Evolutionary conservation across 2,329 filamentous ascomycete species (phyloP).

Genomic region (Colletotrichum spaethianum): DNA sequence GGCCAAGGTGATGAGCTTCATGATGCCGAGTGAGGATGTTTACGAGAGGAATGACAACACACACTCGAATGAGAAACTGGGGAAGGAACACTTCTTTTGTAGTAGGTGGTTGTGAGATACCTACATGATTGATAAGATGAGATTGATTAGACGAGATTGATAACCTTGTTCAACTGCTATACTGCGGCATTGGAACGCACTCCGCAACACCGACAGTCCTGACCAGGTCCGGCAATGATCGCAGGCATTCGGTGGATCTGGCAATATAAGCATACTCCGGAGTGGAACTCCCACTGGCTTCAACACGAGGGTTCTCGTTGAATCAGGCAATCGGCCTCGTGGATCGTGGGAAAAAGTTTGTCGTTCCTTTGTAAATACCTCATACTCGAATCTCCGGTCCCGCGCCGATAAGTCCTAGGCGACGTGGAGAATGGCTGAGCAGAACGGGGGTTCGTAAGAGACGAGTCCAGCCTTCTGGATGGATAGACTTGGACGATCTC

Average conservation of each 20-base stretch:
- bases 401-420: background rate
- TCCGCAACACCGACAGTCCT: background rate
- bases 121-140: conserved; percentile 19
- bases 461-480: background rate
- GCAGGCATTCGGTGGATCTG: background rate
- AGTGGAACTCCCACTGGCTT: background rate
- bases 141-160: conserved; percentile 23
- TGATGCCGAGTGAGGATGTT: conserved; percentile 9
- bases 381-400: conserved; percentile 10
- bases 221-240: background rate
- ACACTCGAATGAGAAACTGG: conserved; percentile 7
- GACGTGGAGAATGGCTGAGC: conserved; percentile 3
- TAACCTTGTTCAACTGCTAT: background rate
- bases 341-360: background rate
- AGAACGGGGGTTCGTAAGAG: background rate
- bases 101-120: background rate
- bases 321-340: background rate
- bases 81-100: background rate
- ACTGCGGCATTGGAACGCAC: background rate
- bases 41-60: background rate
- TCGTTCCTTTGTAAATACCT: conserved; percentile 19
- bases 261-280: conserved; percentile 15
- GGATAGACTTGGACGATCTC: background rate
- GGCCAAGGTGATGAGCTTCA: conserved; percentile 32
- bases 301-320: background rate